Percentiles rank a stretch among this genome's conserved stretches.
These are phyloP conservation scores for Trypanosoma grayi DNA, from an alignment of 208 protist species.

Conservation along the genomic window DNA sequence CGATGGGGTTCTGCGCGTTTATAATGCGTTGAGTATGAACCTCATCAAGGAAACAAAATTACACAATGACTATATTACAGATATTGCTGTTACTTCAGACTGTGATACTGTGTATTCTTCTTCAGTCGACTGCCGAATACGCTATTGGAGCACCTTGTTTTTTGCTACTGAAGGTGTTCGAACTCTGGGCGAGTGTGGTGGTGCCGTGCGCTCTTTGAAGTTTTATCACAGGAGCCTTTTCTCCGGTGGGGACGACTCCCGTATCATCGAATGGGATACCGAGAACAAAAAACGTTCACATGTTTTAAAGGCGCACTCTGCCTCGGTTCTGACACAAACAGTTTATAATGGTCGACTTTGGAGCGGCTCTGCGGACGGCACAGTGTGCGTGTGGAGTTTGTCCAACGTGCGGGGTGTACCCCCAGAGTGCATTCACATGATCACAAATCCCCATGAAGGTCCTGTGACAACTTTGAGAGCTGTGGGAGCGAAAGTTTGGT, in stretches of 20 bases:
- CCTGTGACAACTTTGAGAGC: constrained; percentile 12
- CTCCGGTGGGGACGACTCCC: constrained; percentile 12
- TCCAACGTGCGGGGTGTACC: neutral
- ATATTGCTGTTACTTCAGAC: constrained; percentile 1
- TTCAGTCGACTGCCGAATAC: constrained; percentile 10
- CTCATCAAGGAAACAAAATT: constrained; percentile 1
- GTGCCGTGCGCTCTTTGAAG: neutral
- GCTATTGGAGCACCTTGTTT: constrained; percentile 11
- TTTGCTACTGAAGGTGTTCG: neutral
- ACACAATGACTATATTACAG: constrained; percentile 12
- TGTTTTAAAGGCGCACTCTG: constrained; percentile 6
- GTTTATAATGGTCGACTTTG: constrained; percentile 12
- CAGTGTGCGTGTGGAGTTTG: constrained; percentile 15
- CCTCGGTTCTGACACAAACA: constrained; percentile 1
- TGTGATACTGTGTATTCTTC: constrained; percentile 14
- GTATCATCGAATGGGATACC: constrained; percentile 14
- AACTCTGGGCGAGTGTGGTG: neutral
- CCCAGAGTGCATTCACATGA: constrained; percentile 13
- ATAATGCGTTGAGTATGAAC: neutral
- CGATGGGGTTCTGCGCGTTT: constrained; percentile 11
- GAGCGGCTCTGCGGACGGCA: constrained; percentile 9
- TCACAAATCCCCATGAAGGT: constrained; percentile 19
- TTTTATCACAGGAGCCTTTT: constrained; percentile 2
- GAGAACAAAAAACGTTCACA: neutral
- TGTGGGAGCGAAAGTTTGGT: constrained; percentile 19